phyloP scores from a whole-genome alignment of 2,329 filamentous ascomycete genomes.

The Fusarium multiceps region DNA sequence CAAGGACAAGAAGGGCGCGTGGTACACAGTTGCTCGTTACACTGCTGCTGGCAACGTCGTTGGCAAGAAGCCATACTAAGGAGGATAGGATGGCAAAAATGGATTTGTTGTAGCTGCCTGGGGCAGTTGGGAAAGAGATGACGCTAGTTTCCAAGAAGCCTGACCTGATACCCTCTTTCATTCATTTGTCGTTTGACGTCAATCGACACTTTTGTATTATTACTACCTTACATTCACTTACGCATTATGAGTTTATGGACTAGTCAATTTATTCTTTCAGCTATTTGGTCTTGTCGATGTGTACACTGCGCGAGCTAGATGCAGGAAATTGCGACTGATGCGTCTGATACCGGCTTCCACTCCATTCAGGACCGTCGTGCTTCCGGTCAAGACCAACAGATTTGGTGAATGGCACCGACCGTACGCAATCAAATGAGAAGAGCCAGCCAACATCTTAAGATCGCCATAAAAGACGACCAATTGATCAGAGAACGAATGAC shows the following conservation, averaged over 20 bases:
- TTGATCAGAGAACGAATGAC: background rate
- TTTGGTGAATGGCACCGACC: background rate
- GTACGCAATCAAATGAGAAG: background rate
- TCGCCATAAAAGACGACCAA: background rate
- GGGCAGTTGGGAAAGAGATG: background rate
- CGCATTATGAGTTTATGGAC: conserved; percentile 1
- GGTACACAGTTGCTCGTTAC: conserved; percentile 51
- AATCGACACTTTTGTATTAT: conserved; percentile 15
- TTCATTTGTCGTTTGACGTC: background rate
- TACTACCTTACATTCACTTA: conserved; percentile 25
- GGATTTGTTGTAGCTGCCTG: background rate
- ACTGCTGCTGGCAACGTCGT: conserved; percentile 49
- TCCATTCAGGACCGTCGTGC: background rate
- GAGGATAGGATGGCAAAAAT: fast-evolving
- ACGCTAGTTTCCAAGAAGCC: background rate
- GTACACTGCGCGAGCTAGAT: fast-evolving
- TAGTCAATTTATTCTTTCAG: background rate
- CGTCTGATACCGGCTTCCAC: background rate
- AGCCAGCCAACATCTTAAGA: background rate
- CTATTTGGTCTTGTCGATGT: fast-evolving
- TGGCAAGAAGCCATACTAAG: conserved; percentile 47
- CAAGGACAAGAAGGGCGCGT: conserved; percentile 45
- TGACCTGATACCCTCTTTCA: conserved; percentile 30
- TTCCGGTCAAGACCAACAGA: background rate
- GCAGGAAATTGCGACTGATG: fast-evolving